These are phyloP conservation scores for Cladorrhinum sp. DNA, from an alignment of 2,329 filamentous ascomycete genomes.

Conservation along the genomic window DNA sequence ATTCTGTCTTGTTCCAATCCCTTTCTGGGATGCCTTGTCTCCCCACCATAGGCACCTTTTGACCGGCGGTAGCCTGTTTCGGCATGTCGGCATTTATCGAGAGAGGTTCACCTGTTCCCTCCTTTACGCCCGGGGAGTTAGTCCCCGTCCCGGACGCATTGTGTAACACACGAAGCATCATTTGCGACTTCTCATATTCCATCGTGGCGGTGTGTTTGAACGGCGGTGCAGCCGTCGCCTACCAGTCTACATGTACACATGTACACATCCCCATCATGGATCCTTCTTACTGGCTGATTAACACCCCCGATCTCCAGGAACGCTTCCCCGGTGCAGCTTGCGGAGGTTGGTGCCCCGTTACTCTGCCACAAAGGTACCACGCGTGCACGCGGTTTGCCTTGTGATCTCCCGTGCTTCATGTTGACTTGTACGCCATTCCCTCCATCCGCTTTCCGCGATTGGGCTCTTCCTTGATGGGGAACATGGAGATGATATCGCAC, in stretches of 20 bases:
- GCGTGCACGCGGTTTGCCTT: not conserved
- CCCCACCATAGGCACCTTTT: not conserved
- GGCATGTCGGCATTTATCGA: not conserved
- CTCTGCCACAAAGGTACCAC: not conserved
- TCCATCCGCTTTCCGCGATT: slow-evolving; percentile 1
- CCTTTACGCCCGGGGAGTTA: not conserved
- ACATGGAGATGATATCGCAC: not conserved
- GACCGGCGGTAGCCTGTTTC: not conserved
- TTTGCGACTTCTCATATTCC: not conserved
- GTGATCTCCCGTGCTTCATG: not conserved
- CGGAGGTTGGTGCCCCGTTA: not conserved
- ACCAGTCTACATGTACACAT: not conserved
- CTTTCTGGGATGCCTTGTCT: no score
- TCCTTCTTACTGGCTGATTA: not conserved
- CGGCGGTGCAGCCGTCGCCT: not conserved
- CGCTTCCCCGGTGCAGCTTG: not conserved
- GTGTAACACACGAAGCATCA: not conserved
- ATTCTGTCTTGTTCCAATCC: no score
- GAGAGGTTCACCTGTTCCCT: not conserved
- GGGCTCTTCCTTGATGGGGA: not conserved
- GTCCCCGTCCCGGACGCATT: not conserved
- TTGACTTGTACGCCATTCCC: not conserved
- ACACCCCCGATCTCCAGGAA: not conserved
- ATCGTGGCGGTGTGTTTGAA: not conserved
- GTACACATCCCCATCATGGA: not conserved